Evolutionary conservation across 345 rosid genomes (phyloP), one percentile per base, ranked within the genome.

Genomic region (Jatropha curcas): DNA sequence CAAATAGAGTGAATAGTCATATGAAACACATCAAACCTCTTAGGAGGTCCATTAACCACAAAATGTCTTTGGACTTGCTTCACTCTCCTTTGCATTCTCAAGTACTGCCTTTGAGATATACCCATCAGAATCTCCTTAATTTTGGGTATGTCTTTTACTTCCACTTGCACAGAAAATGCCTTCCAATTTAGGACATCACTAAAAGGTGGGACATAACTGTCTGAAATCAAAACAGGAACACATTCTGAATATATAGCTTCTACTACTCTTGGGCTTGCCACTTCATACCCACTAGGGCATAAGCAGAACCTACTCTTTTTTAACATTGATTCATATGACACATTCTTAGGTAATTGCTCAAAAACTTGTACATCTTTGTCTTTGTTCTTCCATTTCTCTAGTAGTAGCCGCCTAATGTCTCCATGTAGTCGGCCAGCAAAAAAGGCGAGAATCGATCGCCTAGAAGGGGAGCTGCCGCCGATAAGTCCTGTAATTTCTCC

Each of bases 401-500:
- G 65, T 27, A 90, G 85, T 37, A 82, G 60, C 43, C 76, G 73
- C 43, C 98, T 79, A 19, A 89, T 88, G 76, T 86, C 81, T 4
- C 96, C 96, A 12, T 93, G 98, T 12, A 83, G 77, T 27, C 86
- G 61, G 11, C 97, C 98, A 0, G 90, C 89, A 5, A 89, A 92
- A 86, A 89, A 90, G 31, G 96, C 98, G 0, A 93, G 84, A 60
- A 85, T 51, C 0, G 89, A 31, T 5, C 97, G 80, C 19, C 69
- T 74, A 1, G 75, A 76, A 0, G 88, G 89, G 2, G 90, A 81
- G 14, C 60, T 78, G 30, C 86, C 86, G 1, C 88, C 84, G 0
- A 86, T 63, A n/a, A 83, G 85, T 58, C 86, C 84, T 10, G 73
- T 67, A 50, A 84, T 65, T 58, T 92, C 86, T 4, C 92, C 98